Evolutionary conservation across 805 yeast species (phyloP), one percentile per base, ranked within the genome.

Genomic region (Candida lessepsii): DNA sequence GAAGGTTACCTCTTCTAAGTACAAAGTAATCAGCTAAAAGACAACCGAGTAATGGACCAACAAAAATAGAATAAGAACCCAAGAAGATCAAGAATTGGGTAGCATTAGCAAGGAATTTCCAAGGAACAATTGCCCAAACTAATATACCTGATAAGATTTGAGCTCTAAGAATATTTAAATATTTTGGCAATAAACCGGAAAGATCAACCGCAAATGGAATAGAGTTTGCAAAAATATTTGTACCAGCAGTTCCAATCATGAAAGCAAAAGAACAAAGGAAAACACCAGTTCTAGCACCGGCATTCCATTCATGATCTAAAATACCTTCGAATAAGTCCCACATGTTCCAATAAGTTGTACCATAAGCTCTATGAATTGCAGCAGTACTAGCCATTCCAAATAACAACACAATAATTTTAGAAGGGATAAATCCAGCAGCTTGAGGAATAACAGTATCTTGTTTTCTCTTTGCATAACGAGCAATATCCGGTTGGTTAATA

Each of bases 151-250:
- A 28, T 11, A 46, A 26, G 13, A 46, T 40, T 35, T 46, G 49
- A 16, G 47, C 46, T 25, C 49, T 37, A 20, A 57, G 40, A 41
- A 57, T 57, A 2, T 51, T 56, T 44, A 56, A 56, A 32, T 57
- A 57, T 29, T 48, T 53, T 32, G 60, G 61, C 4, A 53, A 32
- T 29, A 56, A 42, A 26, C 57, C 57, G 8, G 53, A 40, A 14
- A 56, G 30, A 41, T 57, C 61, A 16, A 56, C 54, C 10, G 60
- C 56, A 35, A 48, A 46, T 9, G 52, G 52, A 33, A 48, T 43
- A 4, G 50, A 46, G 42, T 57, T 57, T 11, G 54, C 61, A 47
- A 57, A 56, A 17, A 53, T 56, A 34, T 57, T 57, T 3, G 61
- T 57, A 35, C 59, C 59, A 13, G 59, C 60, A 21, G 56, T 53